Conservation (phyloP, 225 moss, liverwort and hornwort genomes). For the Straminergon stramineum region DNA sequence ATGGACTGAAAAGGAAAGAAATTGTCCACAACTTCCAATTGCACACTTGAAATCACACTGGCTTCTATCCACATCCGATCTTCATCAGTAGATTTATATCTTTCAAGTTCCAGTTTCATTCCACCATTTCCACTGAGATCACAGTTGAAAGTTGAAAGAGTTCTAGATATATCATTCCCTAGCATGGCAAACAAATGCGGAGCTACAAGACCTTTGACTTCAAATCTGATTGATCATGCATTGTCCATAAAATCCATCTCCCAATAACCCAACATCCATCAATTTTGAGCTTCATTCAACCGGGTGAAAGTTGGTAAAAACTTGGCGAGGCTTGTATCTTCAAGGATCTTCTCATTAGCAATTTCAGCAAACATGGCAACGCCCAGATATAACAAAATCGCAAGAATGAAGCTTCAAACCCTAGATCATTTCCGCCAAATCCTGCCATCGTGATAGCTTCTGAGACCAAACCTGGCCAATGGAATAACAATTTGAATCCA, state of each 20-base stretch:
- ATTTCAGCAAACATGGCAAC: background rate
- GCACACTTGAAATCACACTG: background rate
- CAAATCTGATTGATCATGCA: background rate
- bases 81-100: background rate
- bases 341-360: background rate
- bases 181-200: background rate
- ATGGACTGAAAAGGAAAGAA: background rate
- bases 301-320: background rate
- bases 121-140: background rate
- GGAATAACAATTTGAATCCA: background rate
- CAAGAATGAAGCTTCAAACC: background rate
- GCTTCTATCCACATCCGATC: background rate
- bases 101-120: background rate
- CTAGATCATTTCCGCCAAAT: background rate
- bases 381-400: background rate
- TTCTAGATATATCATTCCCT: background rate
- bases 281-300: background rate
- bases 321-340: background rate
- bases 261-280: background rate
- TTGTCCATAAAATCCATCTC: background rate
- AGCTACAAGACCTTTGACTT: background rate
- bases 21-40: background rate
- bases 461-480: background rate
- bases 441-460: background rate
- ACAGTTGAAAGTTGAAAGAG: background rate